Percentiles rank a stretch among this genome's conserved stretches.
Evolutionary conservation across 352 stramenopile species (phyloP).

Genomic region (Phytophthora ohioensis): DNA sequence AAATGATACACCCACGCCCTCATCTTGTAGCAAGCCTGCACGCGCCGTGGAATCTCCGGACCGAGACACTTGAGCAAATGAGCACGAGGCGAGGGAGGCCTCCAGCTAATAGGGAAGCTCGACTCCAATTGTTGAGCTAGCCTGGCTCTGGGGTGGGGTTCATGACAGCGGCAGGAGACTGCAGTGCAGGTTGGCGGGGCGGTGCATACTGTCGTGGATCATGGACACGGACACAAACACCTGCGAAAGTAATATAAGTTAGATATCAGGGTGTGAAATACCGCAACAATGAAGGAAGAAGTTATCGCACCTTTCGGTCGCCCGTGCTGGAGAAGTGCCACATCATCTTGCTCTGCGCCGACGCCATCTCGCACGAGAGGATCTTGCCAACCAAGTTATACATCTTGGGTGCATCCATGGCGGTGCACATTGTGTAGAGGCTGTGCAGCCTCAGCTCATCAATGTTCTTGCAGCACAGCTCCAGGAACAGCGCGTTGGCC

Average conservation of each 20-base stretch:
- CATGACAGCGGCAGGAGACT: slow-evolving; percentile 79
- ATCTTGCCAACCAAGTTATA: slow-evolving; percentile 84
- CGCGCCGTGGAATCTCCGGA: slow-evolving; percentile 8
- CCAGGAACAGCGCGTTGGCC: slow-evolving; percentile 77
- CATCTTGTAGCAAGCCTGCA: slow-evolving; percentile 5
- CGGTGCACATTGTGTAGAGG: slow-evolving; percentile 84
- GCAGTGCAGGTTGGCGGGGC: slow-evolving; percentile 83
- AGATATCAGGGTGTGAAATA: not conserved
- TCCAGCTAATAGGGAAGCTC: slow-evolving; percentile 18
- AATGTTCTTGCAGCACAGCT: slow-evolving; percentile 84
- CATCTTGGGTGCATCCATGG: slow-evolving; percentile 82
- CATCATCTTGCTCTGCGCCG: slow-evolving; percentile 87
- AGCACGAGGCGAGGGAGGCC: slow-evolving; percentile 7
- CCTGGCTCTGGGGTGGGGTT: slow-evolving; percentile 25
- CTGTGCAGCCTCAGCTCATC: slow-evolving; percentile 81
- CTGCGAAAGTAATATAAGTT: slow-evolving; percentile 38
- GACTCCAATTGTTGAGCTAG: slow-evolving; percentile 11
- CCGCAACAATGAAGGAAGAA: not conserved
- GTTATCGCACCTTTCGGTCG: slow-evolving; percentile 67
- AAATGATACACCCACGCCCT: slow-evolving; percentile 22
- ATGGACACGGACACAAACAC: slow-evolving; percentile 89
- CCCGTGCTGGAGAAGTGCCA: slow-evolving; percentile 79
- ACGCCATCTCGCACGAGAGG: slow-evolving; percentile 77
- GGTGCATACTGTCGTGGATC: slow-evolving; percentile 80
- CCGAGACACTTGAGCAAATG: slow-evolving; percentile 16